A percentile compares a stretch with the other conserved stretches of the same genome.
phyloP scores from a whole-genome alignment of 139 green algal genomes.

The Coelastrella sp. region DNA sequence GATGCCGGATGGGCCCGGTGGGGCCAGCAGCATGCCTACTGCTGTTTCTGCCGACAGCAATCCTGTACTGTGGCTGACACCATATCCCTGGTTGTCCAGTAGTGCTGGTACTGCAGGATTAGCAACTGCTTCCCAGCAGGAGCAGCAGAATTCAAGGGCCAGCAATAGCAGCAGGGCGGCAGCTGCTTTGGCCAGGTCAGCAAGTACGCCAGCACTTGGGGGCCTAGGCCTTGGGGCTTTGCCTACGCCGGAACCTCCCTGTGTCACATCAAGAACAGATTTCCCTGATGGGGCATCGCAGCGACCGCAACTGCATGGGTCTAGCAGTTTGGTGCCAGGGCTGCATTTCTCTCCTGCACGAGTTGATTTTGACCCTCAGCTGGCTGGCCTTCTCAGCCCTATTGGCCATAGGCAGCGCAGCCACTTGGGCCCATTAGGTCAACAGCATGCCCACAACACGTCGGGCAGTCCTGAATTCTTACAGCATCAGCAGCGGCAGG shows the following conservation, averaged over 20 bases:
- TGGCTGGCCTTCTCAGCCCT: neutral
- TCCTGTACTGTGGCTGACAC: slow-evolving; percentile 17
- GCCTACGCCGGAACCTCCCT: neutral
- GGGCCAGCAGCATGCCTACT: neutral
- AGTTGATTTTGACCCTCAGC: neutral
- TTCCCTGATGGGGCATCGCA: neutral
- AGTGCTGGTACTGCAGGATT: neutral
- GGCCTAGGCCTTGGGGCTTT: neutral
- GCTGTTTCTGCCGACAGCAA: neutral
- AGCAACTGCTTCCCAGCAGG: slow-evolving; percentile 1
- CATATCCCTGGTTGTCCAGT: slow-evolving; percentile 7
- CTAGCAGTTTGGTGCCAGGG: too few species aligned
- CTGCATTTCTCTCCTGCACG: neutral
- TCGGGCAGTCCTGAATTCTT: neutral
- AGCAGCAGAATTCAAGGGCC: neutral
- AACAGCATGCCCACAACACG: neutral
- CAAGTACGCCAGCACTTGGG: neutral
- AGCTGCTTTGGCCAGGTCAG: neutral
- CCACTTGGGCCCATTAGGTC: neutral
- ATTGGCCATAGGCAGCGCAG: neutral
- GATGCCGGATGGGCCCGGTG: too few species aligned
- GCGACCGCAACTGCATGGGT: neutral
- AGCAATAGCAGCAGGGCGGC: neutral
- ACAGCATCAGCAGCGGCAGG: slow-evolving; percentile 8
- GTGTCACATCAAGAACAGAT: neutral